phyloP scores from a whole-genome alignment of 108 stramenopile genomes.

The Cyclotella sp. region DNA sequence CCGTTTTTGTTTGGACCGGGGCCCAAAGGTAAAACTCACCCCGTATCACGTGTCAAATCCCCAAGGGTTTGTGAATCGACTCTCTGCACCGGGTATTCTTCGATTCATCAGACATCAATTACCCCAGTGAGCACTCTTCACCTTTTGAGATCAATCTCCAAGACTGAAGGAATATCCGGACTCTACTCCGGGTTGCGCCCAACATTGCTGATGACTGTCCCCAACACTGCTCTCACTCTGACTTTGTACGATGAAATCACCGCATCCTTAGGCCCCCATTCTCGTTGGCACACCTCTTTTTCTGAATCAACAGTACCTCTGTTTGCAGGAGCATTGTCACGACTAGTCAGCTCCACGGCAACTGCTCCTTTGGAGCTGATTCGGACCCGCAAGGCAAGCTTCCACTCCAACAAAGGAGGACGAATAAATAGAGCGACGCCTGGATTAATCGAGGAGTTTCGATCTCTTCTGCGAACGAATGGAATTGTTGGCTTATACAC shows the following conservation, averaged over 20 bases:
- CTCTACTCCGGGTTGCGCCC: slow-evolving; percentile 85
- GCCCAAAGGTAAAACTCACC: slow-evolving; percentile 3
- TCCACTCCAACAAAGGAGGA: slow-evolving; percentile 21
- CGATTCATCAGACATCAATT: background rate
- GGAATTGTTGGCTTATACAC: slow-evolving; percentile 74
- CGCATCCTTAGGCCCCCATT: background rate
- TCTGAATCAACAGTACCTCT: slow-evolving; percentile 52
- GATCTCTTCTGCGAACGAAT: slow-evolving; percentile 54
- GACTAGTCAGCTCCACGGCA: slow-evolving; percentile 75
- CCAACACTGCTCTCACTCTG: slow-evolving; percentile 93
- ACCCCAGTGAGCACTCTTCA: slow-evolving; percentile 47
- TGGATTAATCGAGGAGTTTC: slow-evolving; percentile 62
- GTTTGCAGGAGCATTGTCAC: slow-evolving; percentile 78
- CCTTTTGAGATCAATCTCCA: slow-evolving; percentile 60
- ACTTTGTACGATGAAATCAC: slow-evolving; percentile 86
- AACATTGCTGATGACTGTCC: slow-evolving; percentile 81
- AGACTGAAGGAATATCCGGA: slow-evolving; percentile 71
- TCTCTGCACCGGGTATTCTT: background rate
- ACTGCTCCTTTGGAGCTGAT: slow-evolving; percentile 95
- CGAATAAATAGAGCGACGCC: slow-evolving; percentile 5
- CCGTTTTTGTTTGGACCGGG: slow-evolving; percentile 16
- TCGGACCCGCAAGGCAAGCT: slow-evolving; percentile 71
- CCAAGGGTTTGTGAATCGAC: slow-evolving; percentile 34
- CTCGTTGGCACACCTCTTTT: background rate
- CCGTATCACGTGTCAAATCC: slow-evolving; percentile 1